Evolutionary conservation across 1,284 basidiomycete species (phyloP), one percentile per base, ranked within the genome.

Genomic region (Abortiporus biennis): DNA sequence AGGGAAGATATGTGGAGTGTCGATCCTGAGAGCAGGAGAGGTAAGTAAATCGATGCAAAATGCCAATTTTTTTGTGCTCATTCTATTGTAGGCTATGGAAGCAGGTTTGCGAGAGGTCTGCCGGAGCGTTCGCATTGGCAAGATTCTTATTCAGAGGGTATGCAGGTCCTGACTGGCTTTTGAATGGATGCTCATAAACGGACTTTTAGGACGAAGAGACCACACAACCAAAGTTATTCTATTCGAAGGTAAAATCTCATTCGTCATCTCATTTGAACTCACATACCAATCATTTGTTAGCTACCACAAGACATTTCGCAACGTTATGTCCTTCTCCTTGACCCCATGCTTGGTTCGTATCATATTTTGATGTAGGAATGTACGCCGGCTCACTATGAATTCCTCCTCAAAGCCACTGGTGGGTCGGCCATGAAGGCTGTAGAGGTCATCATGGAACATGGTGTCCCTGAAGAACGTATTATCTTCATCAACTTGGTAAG

Each of bases 381-480:
- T 29, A 22, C 30, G 22, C 17, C 16, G 16, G 19, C 21, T 47
- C 11, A 34, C n/a, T 17, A 29, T 37, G 32, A 8, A 36, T 16
- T 13, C 21, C 35, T 17, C 34, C 17, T 40, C 36, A 31, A 51
- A 93, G 93, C 95, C 0, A 99, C 95, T 0, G 95, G 95, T 24
- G 95, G 96, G 33, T 97, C 93, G 13, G 96, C 94, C 2, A 93
- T 96, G 66, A 97, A 98, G 64, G 95, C 95, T 0, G 90, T 98
- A 40, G 92, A 98, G 61, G 90, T 98, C 6, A 72, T 99, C 16
- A 79, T 87, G 61, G 85, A 92, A 42, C 85, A 93, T 56, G 91
- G 89, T 29, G 95, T 99, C 22, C 78, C 78, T 11, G 85, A 85
- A 62, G 84, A 92, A 48, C 78, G 90, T 44, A 98, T 99, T 55